Evolutionary conservation across 352 stramenopile genomes (phyloP).

Genomic region (Globisporangium okanoganense): DNA sequence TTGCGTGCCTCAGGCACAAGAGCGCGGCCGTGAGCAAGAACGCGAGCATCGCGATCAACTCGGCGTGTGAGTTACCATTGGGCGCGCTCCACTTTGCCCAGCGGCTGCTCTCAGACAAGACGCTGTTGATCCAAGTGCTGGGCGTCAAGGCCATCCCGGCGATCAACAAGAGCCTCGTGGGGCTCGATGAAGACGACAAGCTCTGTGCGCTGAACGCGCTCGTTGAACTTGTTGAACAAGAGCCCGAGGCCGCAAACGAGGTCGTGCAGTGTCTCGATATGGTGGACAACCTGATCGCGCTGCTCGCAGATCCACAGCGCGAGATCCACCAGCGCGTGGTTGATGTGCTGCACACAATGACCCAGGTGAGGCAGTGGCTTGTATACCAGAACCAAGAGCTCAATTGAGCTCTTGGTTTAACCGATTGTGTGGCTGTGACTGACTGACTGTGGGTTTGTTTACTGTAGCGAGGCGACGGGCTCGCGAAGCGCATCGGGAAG

Average conservation of each 20-base stretch:
- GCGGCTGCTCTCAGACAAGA: conserved; percentile 30
- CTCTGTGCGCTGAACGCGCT: conserved; percentile 37
- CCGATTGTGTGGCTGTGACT: not conserved
- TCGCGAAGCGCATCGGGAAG: conserved; percentile 31
- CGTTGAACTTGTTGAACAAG: conserved; percentile 22
- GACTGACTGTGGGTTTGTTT: not conserved
- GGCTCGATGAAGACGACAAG: conserved; percentile 42
- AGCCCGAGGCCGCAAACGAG: conserved; percentile 23
- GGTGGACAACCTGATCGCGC: conserved; percentile 36
- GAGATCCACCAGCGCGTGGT: conserved; percentile 21
- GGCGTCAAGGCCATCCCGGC: conserved; percentile 42
- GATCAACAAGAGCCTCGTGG: conserved; percentile 35
- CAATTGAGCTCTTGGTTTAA: not conserved
- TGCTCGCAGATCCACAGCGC: conserved; percentile 20
- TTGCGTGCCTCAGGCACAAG: conserved; percentile 48
- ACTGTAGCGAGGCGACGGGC: conserved; percentile 12
- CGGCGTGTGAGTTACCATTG: conserved; percentile 50
- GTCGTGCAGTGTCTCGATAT: conserved; percentile 54
- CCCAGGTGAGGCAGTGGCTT: conserved; percentile 12
- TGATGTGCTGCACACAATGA: conserved; percentile 26
- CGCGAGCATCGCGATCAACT: conserved; percentile 57
- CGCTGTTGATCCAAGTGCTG: conserved; percentile 52
- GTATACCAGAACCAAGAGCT: not conserved
- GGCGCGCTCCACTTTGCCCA: conserved; percentile 40
- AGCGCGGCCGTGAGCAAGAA: conserved; percentile 39